phyloP scores from a whole-genome alignment of 2,329 filamentous ascomycete genomes.

The Colletotrichum siamense region DNA sequence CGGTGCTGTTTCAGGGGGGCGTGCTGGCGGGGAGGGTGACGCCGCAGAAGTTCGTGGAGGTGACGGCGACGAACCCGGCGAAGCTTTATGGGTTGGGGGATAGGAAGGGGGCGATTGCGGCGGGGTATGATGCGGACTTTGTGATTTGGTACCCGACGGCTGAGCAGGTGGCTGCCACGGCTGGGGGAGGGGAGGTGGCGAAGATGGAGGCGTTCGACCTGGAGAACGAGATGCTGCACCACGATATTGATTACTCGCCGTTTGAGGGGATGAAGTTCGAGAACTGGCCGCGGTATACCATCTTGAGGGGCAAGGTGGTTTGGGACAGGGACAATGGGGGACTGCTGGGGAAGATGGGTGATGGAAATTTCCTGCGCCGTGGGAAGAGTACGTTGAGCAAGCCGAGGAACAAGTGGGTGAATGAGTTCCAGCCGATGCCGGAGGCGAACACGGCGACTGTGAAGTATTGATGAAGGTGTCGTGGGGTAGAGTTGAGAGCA shows the following conservation, averaged over 20 bases:
- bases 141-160: conserved; percentile 59
- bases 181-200: not conserved
- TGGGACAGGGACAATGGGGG: conserved; percentile 62
- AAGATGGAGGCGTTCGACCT: conserved; percentile 41
- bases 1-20: conserved; percentile 34
- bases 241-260: conserved; percentile 67
- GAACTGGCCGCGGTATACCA: conserved; percentile 67
- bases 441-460: not conserved
- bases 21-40: conserved; percentile 46
- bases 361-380: conserved; percentile 54
- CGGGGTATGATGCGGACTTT: conserved; percentile 62
- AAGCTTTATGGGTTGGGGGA: conserved; percentile 63
- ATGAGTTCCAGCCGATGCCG: conserved; percentile 5
- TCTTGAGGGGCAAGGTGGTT: conserved; percentile 62
- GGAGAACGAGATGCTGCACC: conserved; percentile 61
- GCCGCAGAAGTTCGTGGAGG: conserved; percentile 56
- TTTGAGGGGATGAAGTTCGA: conserved; percentile 61
- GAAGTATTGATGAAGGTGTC: not conserved
- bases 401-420: conserved; percentile 24
- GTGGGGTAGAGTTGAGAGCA: not conserved
- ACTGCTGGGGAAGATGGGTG: conserved; percentile 50
- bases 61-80: conserved; percentile 59
- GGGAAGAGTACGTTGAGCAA: conserved; percentile 28
- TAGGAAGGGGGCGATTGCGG: conserved; percentile 53
- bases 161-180: not conserved